phyloP scores from a whole-genome alignment of 441 rosid species.

The Sinapis alba region DNA sequence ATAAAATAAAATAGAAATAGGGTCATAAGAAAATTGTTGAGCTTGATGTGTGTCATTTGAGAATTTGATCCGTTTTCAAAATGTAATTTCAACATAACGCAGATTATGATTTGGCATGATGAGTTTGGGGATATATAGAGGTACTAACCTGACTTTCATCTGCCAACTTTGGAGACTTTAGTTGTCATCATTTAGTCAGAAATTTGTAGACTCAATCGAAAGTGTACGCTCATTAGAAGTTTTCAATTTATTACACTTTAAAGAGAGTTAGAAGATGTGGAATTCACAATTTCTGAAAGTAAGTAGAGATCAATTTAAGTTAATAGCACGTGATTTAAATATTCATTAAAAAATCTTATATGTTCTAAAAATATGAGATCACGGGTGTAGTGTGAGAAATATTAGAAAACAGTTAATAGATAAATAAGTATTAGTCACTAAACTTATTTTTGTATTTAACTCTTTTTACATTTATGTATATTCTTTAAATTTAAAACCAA shows the following conservation, averaged over 20 bases:
- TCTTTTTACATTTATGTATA: no score
- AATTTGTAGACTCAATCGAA: background rate
- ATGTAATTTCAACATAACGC: background rate
- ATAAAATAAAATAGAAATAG: no score
- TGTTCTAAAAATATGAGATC: background rate
- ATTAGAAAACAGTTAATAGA: no score
- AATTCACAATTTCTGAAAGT: background rate
- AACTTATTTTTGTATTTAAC: no score
- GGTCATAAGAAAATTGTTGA: no score
- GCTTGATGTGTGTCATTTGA: no score
- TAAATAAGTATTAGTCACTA: no score
- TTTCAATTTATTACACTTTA: background rate
- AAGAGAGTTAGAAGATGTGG: background rate
- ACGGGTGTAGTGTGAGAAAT: background rate
- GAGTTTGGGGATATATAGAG: no score
- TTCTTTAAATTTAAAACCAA: no score
- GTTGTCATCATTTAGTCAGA: background rate
- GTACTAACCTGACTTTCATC: background rate
- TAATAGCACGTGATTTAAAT: background rate
- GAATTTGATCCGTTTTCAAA: no score
- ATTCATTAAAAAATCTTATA: no score
- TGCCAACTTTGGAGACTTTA: background rate
- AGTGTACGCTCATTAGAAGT: background rate
- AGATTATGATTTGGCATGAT: background rate
- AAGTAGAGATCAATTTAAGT: background rate